These are phyloP conservation scores for Erodium moschatum DNA, from an alignment of 441 rosid genomes.

Conservation along the genomic window DNA sequence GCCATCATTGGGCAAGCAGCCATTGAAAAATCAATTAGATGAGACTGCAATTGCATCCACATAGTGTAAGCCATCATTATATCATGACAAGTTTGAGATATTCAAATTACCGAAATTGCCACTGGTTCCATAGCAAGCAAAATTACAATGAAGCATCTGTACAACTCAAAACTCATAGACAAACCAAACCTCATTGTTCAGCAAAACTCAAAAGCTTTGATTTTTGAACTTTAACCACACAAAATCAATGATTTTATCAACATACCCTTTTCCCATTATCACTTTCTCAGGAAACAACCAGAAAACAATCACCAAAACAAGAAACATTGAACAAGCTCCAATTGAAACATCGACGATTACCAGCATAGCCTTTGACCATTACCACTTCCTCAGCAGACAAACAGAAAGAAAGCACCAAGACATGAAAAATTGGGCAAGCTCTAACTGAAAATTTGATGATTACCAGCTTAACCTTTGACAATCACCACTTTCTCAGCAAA, in stretches of 20 bases:
- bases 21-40: too few species aligned
- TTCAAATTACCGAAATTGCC: too few species aligned
- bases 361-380: neutral
- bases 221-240: neutral
- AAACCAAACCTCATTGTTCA: neutral
- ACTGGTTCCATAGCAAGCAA: too few species aligned
- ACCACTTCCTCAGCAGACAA: slow-evolving; percentile 11
- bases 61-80: too few species aligned
- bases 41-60: too few species aligned
- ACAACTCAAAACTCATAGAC: neutral
- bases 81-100: too few species aligned
- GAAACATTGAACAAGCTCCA: neutral
- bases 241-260: neutral
- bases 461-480: neutral
- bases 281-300: neutral
- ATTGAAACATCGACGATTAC: neutral
- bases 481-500: neutral
- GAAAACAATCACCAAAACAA: neutral
- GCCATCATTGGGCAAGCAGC: too few species aligned
- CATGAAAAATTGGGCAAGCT: too few species aligned
- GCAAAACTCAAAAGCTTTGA: neutral
- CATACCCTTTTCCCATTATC: neutral
- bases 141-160: neutral
- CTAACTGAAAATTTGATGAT: neutral
- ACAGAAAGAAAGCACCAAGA: neutral